These are phyloP conservation scores for Dalechampia spathulata DNA, from an alignment of 441 rosid genomes.

Conservation along the genomic window DNA sequence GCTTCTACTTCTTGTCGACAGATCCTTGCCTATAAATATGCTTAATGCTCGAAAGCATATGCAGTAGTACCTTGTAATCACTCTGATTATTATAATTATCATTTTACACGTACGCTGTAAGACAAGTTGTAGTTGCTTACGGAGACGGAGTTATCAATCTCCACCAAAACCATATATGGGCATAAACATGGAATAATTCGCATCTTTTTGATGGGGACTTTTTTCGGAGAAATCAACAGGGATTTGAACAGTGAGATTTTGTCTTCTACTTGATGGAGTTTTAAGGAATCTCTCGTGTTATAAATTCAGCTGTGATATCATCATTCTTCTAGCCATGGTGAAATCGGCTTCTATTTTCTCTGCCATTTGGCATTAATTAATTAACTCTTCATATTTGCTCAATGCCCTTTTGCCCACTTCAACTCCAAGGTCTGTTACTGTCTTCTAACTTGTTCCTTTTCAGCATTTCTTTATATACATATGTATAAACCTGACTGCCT, in stretches of 20 bases:
- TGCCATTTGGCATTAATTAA: slow-evolving; percentile 16
- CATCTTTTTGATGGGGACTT: not conserved
- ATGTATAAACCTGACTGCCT: not conserved
- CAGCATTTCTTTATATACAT: too few relatives aligned
- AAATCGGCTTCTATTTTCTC: not conserved
- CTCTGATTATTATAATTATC: too few relatives aligned
- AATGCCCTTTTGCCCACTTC: slow-evolving; percentile 7
- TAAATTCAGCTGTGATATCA: slow-evolving; percentile 12
- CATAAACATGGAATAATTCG: not conserved
- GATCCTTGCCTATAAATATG: too few relatives aligned
- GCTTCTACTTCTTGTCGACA: too few relatives aligned
- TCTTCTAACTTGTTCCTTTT: too few relatives aligned
- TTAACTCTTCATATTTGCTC: not conserved
- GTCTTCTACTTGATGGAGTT: not conserved
- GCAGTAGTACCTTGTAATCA: too few relatives aligned
- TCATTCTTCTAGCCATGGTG: not conserved
- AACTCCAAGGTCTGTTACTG: slow-evolving; percentile 9
- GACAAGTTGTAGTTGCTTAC: too few relatives aligned
- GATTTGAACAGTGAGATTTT: not conserved
- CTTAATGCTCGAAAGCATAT: too few relatives aligned
- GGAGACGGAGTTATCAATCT: too few relatives aligned
- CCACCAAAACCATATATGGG: not conserved
- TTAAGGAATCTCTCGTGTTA: slow-evolving; percentile 6
- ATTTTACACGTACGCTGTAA: too few relatives aligned
- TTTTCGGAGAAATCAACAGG: not conserved